phyloP scores from a whole-genome alignment of 2,329 filamentous ascomycete species.

The Colletotrichum sp. region DNA sequence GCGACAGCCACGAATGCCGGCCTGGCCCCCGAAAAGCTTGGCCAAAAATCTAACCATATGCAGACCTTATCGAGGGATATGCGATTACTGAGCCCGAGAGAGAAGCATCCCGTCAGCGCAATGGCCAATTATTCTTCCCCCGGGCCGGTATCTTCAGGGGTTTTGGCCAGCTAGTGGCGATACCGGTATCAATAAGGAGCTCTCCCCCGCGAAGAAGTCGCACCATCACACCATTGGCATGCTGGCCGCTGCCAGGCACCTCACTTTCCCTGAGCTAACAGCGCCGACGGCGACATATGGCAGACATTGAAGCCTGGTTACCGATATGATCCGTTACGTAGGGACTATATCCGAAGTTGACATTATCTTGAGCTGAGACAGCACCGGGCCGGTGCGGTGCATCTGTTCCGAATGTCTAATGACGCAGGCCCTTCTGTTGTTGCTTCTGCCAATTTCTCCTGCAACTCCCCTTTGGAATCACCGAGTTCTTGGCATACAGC shows the following conservation, averaged over 20 bases:
- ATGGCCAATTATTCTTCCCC: background rate
- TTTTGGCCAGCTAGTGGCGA: background rate
- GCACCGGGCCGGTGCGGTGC: slow-evolving; percentile 4
- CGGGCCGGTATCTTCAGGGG: background rate
- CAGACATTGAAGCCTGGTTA: background rate
- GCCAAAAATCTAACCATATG: background rate
- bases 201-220: background rate
- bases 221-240: background rate
- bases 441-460: background rate
- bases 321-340: background rate
- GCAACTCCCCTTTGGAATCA: background rate
- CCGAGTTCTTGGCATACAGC: background rate
- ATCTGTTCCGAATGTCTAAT: background rate
- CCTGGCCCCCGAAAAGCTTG: background rate
- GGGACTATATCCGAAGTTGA: background rate
- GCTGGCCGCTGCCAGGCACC: background rate
- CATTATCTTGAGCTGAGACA: background rate
- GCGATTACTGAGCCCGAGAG: background rate
- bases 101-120: background rate
- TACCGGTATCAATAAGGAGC: background rate
- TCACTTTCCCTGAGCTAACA: background rate
- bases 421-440: background rate
- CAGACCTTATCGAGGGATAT: background rate
- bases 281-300: background rate
- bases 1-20: background rate